Percentiles rank a stretch among this genome's conserved stretches.
Evolutionary conservation across 2,329 filamentous ascomycete genomes (phyloP).

Genomic region (Aspergillus nomiae): DNA sequence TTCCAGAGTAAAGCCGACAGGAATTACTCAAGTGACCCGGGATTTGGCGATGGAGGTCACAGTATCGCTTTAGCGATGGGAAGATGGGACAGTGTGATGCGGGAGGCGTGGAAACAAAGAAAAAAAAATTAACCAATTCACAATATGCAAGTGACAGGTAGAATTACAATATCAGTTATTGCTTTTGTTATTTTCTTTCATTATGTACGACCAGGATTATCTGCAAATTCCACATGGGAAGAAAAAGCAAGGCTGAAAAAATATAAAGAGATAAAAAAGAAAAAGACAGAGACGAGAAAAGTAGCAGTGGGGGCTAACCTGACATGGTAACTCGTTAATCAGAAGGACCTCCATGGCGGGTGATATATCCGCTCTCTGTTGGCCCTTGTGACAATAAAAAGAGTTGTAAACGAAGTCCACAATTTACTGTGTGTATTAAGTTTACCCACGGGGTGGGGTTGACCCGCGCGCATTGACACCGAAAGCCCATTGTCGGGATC

Average conservation of each 20-base stretch:
- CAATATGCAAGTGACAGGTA: not conserved
- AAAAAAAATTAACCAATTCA: not conserved
- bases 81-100: not conserved
- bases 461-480: constrained; percentile 4
- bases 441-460: constrained; percentile 1
- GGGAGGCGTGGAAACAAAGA: not conserved
- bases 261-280: not conserved
- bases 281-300: not conserved
- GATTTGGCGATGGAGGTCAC: not conserved
- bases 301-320: not conserved
- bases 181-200: not conserved
- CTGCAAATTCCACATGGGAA: not conserved
- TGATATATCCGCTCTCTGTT: not conserved
- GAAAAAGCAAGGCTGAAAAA: not conserved
- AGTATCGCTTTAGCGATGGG: not conserved
- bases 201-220: not conserved
- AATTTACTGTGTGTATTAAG: constrained; percentile 2
- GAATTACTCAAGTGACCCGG: not conserved
- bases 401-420: not conserved
- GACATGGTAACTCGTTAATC: not conserved
- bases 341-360: not conserved
- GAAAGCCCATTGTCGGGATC: not conserved
- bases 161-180: not conserved
- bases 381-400: not conserved
- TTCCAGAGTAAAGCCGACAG: not conserved